Conservation (phyloP, 2,329 filamentous ascomycete species). For the Verticillium nubilum region DNA sequence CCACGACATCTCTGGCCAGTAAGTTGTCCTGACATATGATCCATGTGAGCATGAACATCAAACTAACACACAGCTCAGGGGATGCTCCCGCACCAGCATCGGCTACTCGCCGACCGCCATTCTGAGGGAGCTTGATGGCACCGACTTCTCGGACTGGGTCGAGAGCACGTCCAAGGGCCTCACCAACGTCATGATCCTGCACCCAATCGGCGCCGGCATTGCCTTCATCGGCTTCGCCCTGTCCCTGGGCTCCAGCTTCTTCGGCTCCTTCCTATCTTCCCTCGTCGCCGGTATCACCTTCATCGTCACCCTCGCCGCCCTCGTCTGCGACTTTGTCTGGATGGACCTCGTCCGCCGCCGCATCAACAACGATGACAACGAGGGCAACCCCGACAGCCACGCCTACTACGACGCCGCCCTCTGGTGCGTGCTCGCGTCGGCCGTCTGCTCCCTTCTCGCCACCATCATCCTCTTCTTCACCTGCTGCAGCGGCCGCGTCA, state of each 20-base stretch:
- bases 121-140: conserved; percentile 30
- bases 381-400: conserved; percentile 23
- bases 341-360: conserved; percentile 49
- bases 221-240: conserved; percentile 55
- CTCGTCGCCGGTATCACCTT: conserved; percentile 44
- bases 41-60: background rate
- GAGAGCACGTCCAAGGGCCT: conserved; percentile 40
- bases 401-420: conserved; percentile 54
- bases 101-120: conserved; percentile 51
- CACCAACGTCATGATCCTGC: conserved; percentile 56
- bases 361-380: conserved; percentile 38
- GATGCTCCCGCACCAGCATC: conserved; percentile 41
- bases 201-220: conserved; percentile 53
- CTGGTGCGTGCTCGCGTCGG: conserved; percentile 54
- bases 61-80: background rate
- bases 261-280: conserved; percentile 47
- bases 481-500: conserved; percentile 49
- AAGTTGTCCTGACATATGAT: conserved; percentile 3
- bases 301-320: conserved; percentile 39
- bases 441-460: conserved; percentile 48
- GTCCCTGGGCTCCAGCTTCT: conserved; percentile 42
- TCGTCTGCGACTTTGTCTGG: conserved; percentile 52
- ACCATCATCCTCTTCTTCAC: conserved; percentile 54
- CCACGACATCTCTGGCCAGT: conserved; percentile 17
- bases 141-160: conserved; percentile 34